These are phyloP conservation scores for Symmetrospora coprosmae DNA, from an alignment of 768 basidiomycete species.

Conservation along the genomic window DNA sequence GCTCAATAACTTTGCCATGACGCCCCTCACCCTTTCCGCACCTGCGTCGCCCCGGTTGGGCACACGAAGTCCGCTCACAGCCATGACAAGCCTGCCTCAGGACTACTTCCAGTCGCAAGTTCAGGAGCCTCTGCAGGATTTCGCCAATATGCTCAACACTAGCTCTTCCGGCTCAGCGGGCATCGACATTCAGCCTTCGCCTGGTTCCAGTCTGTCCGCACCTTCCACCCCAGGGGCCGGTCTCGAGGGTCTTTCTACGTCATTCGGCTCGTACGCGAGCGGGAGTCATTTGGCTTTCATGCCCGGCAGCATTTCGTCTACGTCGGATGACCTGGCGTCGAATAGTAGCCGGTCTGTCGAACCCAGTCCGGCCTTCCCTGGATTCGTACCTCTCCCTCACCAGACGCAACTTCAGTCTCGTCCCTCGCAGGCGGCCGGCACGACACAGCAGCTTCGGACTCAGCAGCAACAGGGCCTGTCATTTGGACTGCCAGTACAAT, in stretches of 20 bases:
- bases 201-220: neutral
- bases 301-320: neutral
- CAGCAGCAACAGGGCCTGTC: no score
- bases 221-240: slow-evolving; percentile 16
- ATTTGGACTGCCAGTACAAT: no score
- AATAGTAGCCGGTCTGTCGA: neutral
- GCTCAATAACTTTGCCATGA: slow-evolving; percentile 30
- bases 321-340: neutral
- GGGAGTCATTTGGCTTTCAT: neutral
- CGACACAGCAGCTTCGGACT: no score
- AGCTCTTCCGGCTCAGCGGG: slow-evolving; percentile 2
- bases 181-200: neutral
- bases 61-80: neutral
- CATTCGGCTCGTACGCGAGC: neutral
- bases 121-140: neutral
- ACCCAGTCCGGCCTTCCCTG: neutral
- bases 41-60: slow-evolving; percentile 6
- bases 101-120: neutral
- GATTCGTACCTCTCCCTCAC: slow-evolving; percentile 5
- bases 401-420: neutral
- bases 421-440: no score
- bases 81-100: neutral
- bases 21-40: slow-evolving; percentile 27
- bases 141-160: neutral
- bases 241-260: slow-evolving; percentile 2